Percentiles rank a stretch among this genome's conserved stretches.
phyloP scores from a whole-genome alignment of 2,329 filamentous ascomycete genomes.

The Fusarium pininemorale region DNA sequence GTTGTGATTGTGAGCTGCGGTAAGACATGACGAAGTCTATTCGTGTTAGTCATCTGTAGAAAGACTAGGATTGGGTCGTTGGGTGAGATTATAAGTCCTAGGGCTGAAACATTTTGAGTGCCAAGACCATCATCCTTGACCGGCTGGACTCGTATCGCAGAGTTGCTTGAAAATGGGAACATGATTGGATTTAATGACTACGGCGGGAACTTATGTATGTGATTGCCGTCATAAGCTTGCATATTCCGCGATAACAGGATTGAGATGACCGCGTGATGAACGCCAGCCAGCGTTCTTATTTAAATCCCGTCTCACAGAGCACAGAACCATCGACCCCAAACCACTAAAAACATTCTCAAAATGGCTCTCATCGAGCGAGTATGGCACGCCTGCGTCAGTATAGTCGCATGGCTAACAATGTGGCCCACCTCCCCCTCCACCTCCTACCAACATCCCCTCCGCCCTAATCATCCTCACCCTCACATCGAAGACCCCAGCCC shows the following conservation, averaged over 20 bases:
- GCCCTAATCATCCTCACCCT: neutral
- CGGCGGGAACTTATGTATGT: neutral
- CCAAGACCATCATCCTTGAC: neutral
- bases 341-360: neutral
- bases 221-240: neutral
- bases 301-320: neutral
- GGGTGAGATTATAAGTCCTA: neutral
- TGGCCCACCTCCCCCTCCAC: conserved; percentile 11
- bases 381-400: conserved; percentile 30
- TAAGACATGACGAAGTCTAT: neutral
- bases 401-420: conserved; percentile 33
- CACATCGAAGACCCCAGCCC: neutral
- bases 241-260: neutral
- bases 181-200: neutral
- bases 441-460: conserved; percentile 18
- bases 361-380: conserved; percentile 31
- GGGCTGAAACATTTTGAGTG: neutral
- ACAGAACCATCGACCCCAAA: neutral
- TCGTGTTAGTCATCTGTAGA: neutral
- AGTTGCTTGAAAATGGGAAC: neutral
- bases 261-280: neutral
- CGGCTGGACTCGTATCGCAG: neutral
- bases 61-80: neutral
- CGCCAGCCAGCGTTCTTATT: neutral
- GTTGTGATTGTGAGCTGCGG: neutral